Percentiles rank a stretch among this genome's conserved stretches.
Conservation (phyloP, 2,329 filamentous ascomycete genomes). For the Stemphylium beticola region DNA sequence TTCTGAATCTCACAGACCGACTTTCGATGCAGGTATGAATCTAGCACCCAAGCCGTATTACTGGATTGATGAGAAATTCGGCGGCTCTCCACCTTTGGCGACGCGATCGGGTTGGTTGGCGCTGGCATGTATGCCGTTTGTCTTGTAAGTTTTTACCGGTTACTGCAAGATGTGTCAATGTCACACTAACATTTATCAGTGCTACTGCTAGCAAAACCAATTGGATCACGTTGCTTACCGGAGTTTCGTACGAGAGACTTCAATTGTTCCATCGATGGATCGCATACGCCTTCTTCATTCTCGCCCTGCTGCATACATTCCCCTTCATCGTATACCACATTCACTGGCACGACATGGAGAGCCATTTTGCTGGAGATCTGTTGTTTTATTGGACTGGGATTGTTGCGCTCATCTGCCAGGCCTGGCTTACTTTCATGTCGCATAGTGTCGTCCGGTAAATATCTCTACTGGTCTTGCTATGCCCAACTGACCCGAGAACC, state of each 20-base stretch:
- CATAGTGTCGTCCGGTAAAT: slow-evolving; percentile 57
- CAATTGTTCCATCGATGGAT: slow-evolving; percentile 49
- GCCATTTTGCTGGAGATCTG: slow-evolving; percentile 51
- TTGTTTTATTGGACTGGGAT: slow-evolving; percentile 64
- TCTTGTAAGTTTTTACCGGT: slow-evolving; percentile 19
- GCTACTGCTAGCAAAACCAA: slow-evolving; percentile 62
- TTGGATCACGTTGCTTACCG: slow-evolving; percentile 60
- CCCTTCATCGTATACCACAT: slow-evolving; percentile 64
- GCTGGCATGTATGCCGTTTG: slow-evolving; percentile 34
- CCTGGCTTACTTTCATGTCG: slow-evolving; percentile 63
- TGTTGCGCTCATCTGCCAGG: slow-evolving; percentile 59
- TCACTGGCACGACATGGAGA: slow-evolving; percentile 56
- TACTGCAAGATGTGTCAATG: background rate
- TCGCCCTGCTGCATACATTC: slow-evolving; percentile 65
- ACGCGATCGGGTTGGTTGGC: slow-evolving; percentile 40
- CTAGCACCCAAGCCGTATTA: slow-evolving; percentile 30
- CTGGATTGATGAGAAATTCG: slow-evolving; percentile 24
- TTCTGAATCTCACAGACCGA: background rate
- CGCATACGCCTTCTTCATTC: slow-evolving; percentile 58
- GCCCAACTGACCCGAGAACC: background rate
- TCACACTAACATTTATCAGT: slow-evolving; percentile 25
- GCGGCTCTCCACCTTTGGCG: slow-evolving; percentile 37
- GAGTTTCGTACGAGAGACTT: slow-evolving; percentile 63
- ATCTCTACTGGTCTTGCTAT: background rate
- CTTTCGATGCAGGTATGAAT: slow-evolving; percentile 22